Evolutionary conservation across 129 eudicot genomes (phyloP), one percentile per base, ranked within the genome.

Genomic region (Calendula officinalis): DNA sequence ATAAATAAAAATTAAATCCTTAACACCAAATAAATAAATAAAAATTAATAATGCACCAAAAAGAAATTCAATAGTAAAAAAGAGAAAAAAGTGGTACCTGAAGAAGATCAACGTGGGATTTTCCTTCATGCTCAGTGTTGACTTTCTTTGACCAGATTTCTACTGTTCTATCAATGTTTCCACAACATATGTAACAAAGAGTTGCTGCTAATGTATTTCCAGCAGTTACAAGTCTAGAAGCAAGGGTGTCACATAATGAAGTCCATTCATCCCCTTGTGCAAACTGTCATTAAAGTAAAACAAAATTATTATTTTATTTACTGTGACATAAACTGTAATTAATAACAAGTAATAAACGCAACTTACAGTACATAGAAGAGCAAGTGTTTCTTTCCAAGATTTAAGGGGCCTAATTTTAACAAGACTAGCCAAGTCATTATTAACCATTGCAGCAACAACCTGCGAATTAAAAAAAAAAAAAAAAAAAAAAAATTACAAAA

Each of bases 361-460:
- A 72, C 94, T 89, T 68, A 89, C 96, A 33, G 96, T 80, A 71
- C 96, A 89, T 41, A 89, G 82, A 38, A 84, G 94, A 55, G 90
- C 96, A 22, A 22, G 30, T 22, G 30, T 22, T 22, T 22, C 30
- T 22, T 22, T 22, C 30, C 30, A 22, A 22, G 87, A 81, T 57
- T 80, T 85, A 7, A 89, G 77, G 33, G 96, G 96, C 60, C 96
- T 80, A 61, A 77, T 67, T 35, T 85, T 85, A 37, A 86, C 90
- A n/a, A 89, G 84, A 80, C 88, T 82, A 81, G 78, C 78, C 33
- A 89, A 78, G 74, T 89, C 96, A 78, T 83, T 81, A 72, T 85
- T 89, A 37, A 82, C 90, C 94, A 89, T 82, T 11, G 96, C 94
- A 54, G 85, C 67, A 61, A 89, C 89, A 78, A 89, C 81, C 96